Evolutionary conservation across 2,329 filamentous ascomycete genomes (phyloP), one percentile per base, ranked within the genome.

Genomic region (Aspergillus melleus): DNA sequence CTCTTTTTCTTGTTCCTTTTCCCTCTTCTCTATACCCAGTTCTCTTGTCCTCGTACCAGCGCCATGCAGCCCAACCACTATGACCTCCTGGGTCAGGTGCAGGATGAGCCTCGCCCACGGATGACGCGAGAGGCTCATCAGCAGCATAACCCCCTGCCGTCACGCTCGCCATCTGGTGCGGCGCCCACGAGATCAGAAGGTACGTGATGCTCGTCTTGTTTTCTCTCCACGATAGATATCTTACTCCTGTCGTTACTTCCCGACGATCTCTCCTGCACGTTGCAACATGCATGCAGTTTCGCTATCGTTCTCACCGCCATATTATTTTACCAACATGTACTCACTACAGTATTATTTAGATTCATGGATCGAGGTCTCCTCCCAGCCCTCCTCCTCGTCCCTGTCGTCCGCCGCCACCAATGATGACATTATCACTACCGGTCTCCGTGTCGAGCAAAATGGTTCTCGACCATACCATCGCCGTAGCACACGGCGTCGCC

Each of bases 361-460:
- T 80, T 97, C 95, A 9, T 99, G 95, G 95, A 87, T 98, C 68
- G 94, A 99, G 75, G 88, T 99, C 61, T 87, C 90, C 51, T 97
- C 94, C 4, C 91, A 95, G 68, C 92, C 94, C 8, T 97, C 94
- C 0, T 96, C 94, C 2, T 96, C 94, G 2, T 97, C 93, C 14
- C 81, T 96, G 12, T 96, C 93, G 20, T 96, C 85, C 20, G 77
- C 87, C 56, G 87, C 89, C 72, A 76, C 76, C 55, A 76, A 85
- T 63, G 92, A 96, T 66, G 93, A 97, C 71, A 94, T 96, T 66
- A 90, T 96, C 65, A 96, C 92, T 2, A 95, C 91, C 5, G 93
- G 93, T 26, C 83, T 97, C 47, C 87, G 88, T 55, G 88, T 97
- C 55, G 88, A 90, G 64, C 82, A 84, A 65, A 84, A 84, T 67